Evolutionary conservation across 2,329 filamentous ascomycete species (phyloP), one percentile per base, ranked within the genome.

Genomic region (Parafenestella ontariensis): DNA sequence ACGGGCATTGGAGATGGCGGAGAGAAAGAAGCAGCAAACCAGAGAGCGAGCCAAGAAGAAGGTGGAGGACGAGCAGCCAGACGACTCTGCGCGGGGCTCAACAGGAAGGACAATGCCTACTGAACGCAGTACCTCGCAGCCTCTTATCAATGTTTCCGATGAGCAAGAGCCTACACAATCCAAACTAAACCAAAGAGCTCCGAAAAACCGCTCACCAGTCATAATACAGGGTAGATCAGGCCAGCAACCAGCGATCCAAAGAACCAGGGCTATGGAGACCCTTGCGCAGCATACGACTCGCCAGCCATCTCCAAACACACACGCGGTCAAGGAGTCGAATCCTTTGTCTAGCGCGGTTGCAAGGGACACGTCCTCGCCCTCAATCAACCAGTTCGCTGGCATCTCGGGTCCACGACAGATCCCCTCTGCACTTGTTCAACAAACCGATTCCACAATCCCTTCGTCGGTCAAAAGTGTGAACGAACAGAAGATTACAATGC

Each of bases 1-100:
- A 68, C 63, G 61, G 2, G 60, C 61, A 5, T 46, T 69, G 20
- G 68, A 69, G 43, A 11, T 68, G 31, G 66, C 74, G 3, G 70
- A 76, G 46, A 69, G 68, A 45, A 72, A 76, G 42, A 76, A 78
- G 48, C 63, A 74, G 43, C 73, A 74, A 45, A 56, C 59, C 3
- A 58, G 59, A 44, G 55, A 64, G 34, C 57, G 65, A 34, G 62
- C 65, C 3, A 62, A 68, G 33, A 52, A 58, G 13, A 62, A 65
- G 18, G 57, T 62, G 24, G 39, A 62, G 36, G 55, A 64, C 24
- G 45, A 34, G 10, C 21, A 33, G 10, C 18, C 36, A 28, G n/a
- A n/a, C n/a, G n/a, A n/a, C n/a, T n/a, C n/a, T n/a, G n/a, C n/a
- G n/a, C n/a, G n/a, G n/a, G n/a, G n/a, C n/a, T n/a, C n/a, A n/a